Base-by-base conservation (phyloP, 257 asterid species). In the Salvia splendens region DNA sequence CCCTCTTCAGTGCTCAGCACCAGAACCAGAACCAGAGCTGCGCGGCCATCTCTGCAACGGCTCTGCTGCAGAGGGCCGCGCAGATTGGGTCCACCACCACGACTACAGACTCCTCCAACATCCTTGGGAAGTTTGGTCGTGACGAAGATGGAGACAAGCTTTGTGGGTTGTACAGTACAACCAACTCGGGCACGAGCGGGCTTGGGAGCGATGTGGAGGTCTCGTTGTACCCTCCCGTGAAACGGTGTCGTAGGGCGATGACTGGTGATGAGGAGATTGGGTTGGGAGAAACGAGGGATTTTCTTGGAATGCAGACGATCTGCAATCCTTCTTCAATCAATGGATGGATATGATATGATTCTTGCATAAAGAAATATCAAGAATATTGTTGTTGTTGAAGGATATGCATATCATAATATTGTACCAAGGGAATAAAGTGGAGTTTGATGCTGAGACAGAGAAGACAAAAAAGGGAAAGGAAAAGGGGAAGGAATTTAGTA, bases 31-130 rank as follows among this genome's bases (percentile, higher is more conserved):
- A 40, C 3, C 45, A 40, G 45, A 40, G 8, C 45, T 40, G 45
- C 12, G 45, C 45, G 45, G 45, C 46, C 58, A 82, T 85, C 80
- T 86, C 98, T 8, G 98, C 97, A 3, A 92, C 98, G 12, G 97
- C 95, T 65, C 79, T 92, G 51, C 73, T 92, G 54, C 97, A 89
- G 73, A 92, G 81, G 67, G 97, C 97, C 41, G 88, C 98, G 9
- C 88, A 87, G 53, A 82, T 89, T 0, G 96, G 97, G 6, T 69
- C 92, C 5, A 81, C 87, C 41, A 77, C 95, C 5, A 33, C 6
- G 0, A 33, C 6, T 33, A 33, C 38, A 0, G 38, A 33, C 38
- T 33, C 38, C 38, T 33, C 38, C 38, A 33, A 33, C 38, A 33
- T 33, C 38, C 38, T 33, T 3, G 38, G 38, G 38, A 33, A 33